Evolutionary conservation across 306 rosid genomes (phyloP).

Genomic region (Rosa multiflora): DNA sequence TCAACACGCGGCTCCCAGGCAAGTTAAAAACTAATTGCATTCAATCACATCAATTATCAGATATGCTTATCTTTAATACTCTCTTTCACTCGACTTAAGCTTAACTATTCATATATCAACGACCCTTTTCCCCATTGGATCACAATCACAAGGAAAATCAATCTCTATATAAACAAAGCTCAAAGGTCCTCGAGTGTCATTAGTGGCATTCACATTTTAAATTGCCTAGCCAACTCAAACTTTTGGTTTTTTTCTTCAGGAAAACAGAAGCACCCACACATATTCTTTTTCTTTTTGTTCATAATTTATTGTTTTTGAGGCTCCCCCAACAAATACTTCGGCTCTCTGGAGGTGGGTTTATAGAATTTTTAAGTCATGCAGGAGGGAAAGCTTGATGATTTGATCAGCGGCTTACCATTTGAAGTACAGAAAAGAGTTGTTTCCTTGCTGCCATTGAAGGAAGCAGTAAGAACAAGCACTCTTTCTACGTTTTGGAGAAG

Average conservation of each 20-base stretch:
- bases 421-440: constrained; percentile 10
- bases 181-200: neutral
- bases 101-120: neutral
- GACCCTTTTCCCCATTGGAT: too few relatives aligned
- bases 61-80: neutral
- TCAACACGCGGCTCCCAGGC: neutral
- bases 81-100: neutral
- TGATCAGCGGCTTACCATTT: constrained; percentile 22
- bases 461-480: constrained; percentile 22
- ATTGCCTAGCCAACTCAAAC: neutral
- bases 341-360: neutral
- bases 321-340: neutral
- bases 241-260: neutral
- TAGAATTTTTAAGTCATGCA: neutral
- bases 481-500: constrained; percentile 27
- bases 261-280: neutral
- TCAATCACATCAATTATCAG: neutral
- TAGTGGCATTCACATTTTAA: neutral
- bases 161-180: neutral
- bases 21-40: neutral
- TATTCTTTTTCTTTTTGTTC: neutral
- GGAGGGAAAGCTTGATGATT: constrained; percentile 26
- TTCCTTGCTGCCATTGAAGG: constrained; percentile 31
- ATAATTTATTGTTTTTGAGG: neutral
- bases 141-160: neutral